These are phyloP conservation scores for Calonectria crousiana DNA, from an alignment of 2,329 filamentous ascomycete genomes.

Conservation along the genomic window DNA sequence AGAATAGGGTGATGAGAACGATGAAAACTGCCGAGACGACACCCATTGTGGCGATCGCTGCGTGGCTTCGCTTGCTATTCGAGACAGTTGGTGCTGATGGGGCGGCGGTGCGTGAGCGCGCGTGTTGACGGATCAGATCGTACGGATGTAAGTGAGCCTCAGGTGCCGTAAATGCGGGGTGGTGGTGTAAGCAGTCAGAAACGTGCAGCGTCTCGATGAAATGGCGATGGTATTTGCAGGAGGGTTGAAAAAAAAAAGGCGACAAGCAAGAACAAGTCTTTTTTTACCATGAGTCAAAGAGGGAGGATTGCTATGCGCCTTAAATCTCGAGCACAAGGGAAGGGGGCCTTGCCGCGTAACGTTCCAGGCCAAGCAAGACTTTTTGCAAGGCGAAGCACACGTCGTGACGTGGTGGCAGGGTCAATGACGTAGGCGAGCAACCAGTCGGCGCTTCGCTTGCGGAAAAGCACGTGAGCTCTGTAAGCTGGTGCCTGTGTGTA, in stretches of 20 bases:
- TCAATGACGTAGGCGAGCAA: constrained; percentile 33
- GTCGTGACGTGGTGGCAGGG: constrained; percentile 31
- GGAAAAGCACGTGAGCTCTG: constrained; percentile 26
- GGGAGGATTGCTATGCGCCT: not conserved
- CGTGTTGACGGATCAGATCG: constrained; percentile 20
- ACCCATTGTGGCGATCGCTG: constrained; percentile 57
- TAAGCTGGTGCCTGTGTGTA: not conserved
- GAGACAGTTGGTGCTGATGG: constrained; percentile 8
- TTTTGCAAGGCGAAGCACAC: constrained; percentile 1
- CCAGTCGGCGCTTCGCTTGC: not conserved
- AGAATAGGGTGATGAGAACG: constrained; percentile 65
- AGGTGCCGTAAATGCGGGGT: constrained; percentile 13
- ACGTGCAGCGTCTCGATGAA: constrained; percentile 13
- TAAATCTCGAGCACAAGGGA: constrained; percentile 8
- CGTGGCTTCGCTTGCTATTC: constrained; percentile 8
- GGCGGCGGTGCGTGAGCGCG: constrained; percentile 7
- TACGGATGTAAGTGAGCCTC: constrained; percentile 16
- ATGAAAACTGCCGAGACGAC: constrained; percentile 61
- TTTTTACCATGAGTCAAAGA: not conserved
- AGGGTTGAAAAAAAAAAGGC: not conserved
- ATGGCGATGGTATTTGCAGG: not conserved
- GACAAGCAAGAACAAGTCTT: not conserved
- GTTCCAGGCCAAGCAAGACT: constrained; percentile 7
- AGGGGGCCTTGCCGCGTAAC: constrained; percentile 26
- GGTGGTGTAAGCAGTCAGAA: not conserved